Base-by-base conservation (phyloP, 371 early-diverging fungal species). In the Syncephalastrum sp. region DNA sequence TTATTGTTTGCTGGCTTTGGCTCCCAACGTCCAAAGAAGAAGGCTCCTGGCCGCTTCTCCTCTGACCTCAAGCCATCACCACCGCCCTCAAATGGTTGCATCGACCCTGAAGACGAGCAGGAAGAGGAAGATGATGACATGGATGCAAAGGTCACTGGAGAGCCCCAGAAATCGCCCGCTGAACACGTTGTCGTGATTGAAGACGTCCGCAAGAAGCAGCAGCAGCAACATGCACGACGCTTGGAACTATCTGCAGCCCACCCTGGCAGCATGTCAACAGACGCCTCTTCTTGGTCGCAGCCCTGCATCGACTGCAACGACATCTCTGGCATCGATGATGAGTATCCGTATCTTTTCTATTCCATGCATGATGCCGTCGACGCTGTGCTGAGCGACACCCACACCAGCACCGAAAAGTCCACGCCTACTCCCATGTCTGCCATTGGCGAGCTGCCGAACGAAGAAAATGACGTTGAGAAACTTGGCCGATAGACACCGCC, bases 1-100 rank as follows among this genome's bases (percentile, higher is more conserved):
- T 56, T 75, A 13, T 53, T 75, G 29, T 62, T 66, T 33, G 65
- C 65, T 12, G 75, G 75, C 5, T 72, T 75, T 50, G 75, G 72
- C 29, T 55, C 61, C n/a, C 70, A 67, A 43, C 65, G 64, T 45
- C 21, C 59, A 70, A 10, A 50, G 58, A 42, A 23, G 27, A 46
- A 57, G 63, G 12, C 56, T 7, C 50, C 50, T 24, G 68, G 66
- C 5, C 47, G 29, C 5, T 69, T 65, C 42, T 17, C 54, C 13
- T 65, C 69, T 5, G 65, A 69, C 43, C 24, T 65, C 38, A 33
- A 5, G 8, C 38, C 38, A 8, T 33, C 38, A 0, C 38, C 38
- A 0, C 38, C 38, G 7, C 38, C 38, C 1, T 38, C 42, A 1
- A 6, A 25, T 48, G 19, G 23, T 23, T 49, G 49, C 27, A 23